Evolutionary conservation across 2,329 filamentous ascomycete species (phyloP), one percentile per base, ranked within the genome.

Genomic region (Arthrobotrys iridis): DNA sequence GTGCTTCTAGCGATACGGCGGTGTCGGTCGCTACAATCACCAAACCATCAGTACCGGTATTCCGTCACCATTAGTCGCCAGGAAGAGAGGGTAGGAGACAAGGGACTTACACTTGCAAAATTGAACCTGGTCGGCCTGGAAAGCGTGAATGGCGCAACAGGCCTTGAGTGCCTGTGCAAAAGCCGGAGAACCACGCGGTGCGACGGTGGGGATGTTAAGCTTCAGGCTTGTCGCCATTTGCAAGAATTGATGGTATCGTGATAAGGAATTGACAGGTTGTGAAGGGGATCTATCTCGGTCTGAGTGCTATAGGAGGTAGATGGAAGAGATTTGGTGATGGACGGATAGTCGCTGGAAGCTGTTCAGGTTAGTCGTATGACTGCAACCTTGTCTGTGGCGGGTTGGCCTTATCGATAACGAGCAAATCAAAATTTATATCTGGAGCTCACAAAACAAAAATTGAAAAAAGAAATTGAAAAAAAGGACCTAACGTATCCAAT

Each of bases 151-250:
- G n/a, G 79, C 79, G 46, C 78, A 77, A 18, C 77, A 78, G 46
- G 78, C 77, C 66, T 80, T 80, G 40, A 80, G 75, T 6, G 77
- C 75, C 58, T 80, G 77, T 1, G 76, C 60, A 48, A 80, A 80
- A 8, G 78, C 78, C n/a, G 64, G 30, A n/a, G 79, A 79, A 24
- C 71, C 78, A 37, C 66, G 68, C 13, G 77, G 73, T 26, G 77
- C 78, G 20, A 75, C 75, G 26, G 78, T 73, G 43, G 79, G 79
- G 71, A 80, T 78, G 55, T 80, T 79, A 58, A 80, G 77, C 72
- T 79, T 80, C 52, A 78, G 58, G 37, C 70, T 77, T 57, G 76
- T 67, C 60, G 77, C 73, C 75, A 77, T 75, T 73, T 40, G 46
- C 24, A 41, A 37, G 57, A 43, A 6, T 13, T 50, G 10, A 33